Evolutionary conservation across 1,284 basidiomycete species (phyloP), one percentile per base, ranked within the genome.

Genomic region (Takashimella koratensis): DNA sequence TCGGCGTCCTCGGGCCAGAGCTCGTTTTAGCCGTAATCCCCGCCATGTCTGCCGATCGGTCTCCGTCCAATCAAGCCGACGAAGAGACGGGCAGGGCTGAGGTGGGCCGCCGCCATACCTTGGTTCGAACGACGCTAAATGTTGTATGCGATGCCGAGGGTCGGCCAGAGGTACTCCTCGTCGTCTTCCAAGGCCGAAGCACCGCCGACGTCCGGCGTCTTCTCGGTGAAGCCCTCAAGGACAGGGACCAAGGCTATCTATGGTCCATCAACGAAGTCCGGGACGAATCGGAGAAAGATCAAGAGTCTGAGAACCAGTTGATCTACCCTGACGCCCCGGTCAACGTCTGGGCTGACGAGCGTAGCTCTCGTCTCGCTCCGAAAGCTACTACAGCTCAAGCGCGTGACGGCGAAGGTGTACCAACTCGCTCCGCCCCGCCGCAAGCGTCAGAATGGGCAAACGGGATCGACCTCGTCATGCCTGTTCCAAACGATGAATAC

Each of bases 121-220:
- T 16, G 16, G 30, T 36, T 16, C 8, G 16, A 19, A 52, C 42
- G n/a, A 23, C 26, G 24, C 45, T 42, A 3, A 47, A 63, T 23
- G 56, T 66, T 12, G 48, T 61, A 2, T 26, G 51, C 11, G 58
- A 67, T 51, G 36, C 49, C 20, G 30, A 53, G n/a, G 67, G 64
- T 16, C 47, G 49, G 30, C 68, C 66, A 3, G 66, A 70, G 49
- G 65, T 70, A 20, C 53, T 72, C 10, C 51, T 64, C 4, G 48
- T 74, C 22, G 49, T 64, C 6, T 71, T 74, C 36, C 13, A 53
- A 2, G 59, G 60, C 36, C 51, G 72, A n/a, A 63, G 64, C 2
- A 53, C 58, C 1, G 40, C 12, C 3, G 65, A 74, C 47, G 62
- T 74, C 3, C 50, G 44, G 12, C 49, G 45, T 5, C 45, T 74